phyloP scores from a whole-genome alignment of 306 rosid species.

The Lathyrus sativus region DNA sequence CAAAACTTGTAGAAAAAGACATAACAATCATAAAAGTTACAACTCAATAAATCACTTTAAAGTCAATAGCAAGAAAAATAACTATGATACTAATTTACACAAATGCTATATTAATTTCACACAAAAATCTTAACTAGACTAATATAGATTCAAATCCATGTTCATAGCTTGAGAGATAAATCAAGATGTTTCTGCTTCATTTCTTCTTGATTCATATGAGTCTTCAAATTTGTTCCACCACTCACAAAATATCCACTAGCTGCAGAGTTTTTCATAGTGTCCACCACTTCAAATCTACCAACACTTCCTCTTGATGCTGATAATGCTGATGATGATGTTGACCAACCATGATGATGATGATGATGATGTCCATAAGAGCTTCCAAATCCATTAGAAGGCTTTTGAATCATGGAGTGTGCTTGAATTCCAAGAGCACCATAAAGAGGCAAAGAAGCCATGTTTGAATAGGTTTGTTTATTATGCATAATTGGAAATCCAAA shows the following conservation, averaged over 20 bases:
- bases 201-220: slow-evolving; percentile 50
- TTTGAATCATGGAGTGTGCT: slow-evolving; percentile 63
- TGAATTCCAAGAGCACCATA: slow-evolving; percentile 72
- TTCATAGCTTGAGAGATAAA: slow-evolving; percentile 71
- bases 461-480: slow-evolving; percentile 38
- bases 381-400: slow-evolving; percentile 56
- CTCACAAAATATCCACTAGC: slow-evolving; percentile 35
- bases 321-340: slow-evolving; percentile 41
- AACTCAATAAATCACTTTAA: slow-evolving; percentile 40
- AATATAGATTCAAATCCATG: neutral
- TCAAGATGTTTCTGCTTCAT: slow-evolving; percentile 65
- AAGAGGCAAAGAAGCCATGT: slow-evolving; percentile 70
- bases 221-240: slow-evolving; percentile 42
- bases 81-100: slow-evolving; percentile 40
- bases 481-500: slow-evolving; percentile 58
- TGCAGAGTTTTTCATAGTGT: slow-evolving; percentile 40
- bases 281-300: slow-evolving; percentile 52
- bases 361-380: slow-evolving; percentile 32
- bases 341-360: slow-evolving; percentile 44
- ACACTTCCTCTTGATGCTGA: slow-evolving; percentile 44
- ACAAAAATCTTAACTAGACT: slow-evolving; percentile 37
- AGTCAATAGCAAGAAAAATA: slow-evolving; percentile 33
- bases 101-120: slow-evolving; percentile 37
- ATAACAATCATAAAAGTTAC: slow-evolving; percentile 31
- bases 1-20: slow-evolving; percentile 25